Conservation (phyloP, 2,329 filamentous ascomycete genomes). For the Rutstroemia sp. region DNA sequence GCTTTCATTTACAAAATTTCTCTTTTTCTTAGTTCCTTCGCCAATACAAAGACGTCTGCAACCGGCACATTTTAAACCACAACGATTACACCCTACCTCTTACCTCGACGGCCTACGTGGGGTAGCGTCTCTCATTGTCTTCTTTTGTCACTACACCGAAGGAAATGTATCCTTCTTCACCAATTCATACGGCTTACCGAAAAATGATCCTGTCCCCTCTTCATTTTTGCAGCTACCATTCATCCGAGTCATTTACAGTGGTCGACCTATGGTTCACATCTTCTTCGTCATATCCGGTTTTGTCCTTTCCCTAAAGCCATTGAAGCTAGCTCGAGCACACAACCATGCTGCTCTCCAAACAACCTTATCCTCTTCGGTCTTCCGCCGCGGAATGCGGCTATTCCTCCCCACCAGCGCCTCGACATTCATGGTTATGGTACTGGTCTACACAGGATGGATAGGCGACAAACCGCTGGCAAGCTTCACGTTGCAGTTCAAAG, state of each 20-base stretch:
- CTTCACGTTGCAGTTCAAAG: neutral
- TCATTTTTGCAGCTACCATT: constrained; percentile 39
- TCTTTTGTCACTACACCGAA: constrained; percentile 39
- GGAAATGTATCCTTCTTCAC: constrained; percentile 33
- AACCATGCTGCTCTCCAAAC: constrained; percentile 32
- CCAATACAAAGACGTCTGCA: constrained; percentile 29
- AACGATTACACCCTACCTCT: constrained; percentile 30
- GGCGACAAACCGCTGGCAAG: neutral
- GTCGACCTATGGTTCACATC: constrained; percentile 42
- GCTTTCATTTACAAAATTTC: neutral
- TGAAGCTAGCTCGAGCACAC: constrained; percentile 35
- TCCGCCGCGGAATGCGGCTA: constrained; percentile 40
- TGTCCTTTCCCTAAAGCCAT: constrained; percentile 38
- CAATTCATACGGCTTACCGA: constrained; percentile 24
- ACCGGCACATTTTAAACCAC: constrained; percentile 19
- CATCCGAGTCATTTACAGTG: constrained; percentile 37
- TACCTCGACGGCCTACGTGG: constrained; percentile 44
- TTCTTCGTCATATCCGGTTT: constrained; percentile 47
- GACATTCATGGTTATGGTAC: constrained; percentile 8
- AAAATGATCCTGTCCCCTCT: constrained; percentile 28
- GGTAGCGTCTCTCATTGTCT: constrained; percentile 41
- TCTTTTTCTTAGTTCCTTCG: constrained; percentile 21
- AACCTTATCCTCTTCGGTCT: constrained; percentile 39
- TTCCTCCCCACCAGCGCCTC: constrained; percentile 32
- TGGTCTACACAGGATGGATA: neutral